Base-by-base conservation (phyloP, 2,329 filamentous ascomycete species). In the Diaporthe destruens region DNA sequence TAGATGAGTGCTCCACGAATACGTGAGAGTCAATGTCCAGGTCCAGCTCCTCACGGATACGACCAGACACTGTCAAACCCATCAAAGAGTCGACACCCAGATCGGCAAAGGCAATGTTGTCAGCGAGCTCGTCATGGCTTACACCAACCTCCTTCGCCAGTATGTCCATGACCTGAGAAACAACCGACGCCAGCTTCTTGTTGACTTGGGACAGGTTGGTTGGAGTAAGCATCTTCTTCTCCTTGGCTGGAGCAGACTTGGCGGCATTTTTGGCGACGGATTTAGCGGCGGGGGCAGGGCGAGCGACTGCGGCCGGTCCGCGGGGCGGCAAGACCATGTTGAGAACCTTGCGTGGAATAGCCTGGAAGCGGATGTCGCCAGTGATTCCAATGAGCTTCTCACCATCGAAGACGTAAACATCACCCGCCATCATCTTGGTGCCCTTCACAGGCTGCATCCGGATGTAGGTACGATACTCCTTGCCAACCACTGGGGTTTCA, bases 251-350 rank as follows among this genome's bases (percentile, higher is more conserved):
- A n/a, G 69, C 71, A 12, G 72, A 59, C 57, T 74, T 74, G 65
- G 79, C 79, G 69, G 78, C 72, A 59, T 6, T 3, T n/a, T 51
- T 51, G 9, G 57, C 39, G 57, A 25, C 39, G 23, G 80, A 78
- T 72, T 82, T 81, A 57, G 80, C 75, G 36, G 80, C 72, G 0
- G 79, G 74, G 25, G 78, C 75, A 76, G 80, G 81, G 16, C 76
- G 74, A 18, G 80, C 72, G 12, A 81, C 79, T 54, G 82, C 81
- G 29, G 82, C 80, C 59, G 88, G 88, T 36, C 44, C 44, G 20
- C 86, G 84, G 1, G 90, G 90, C 70, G 91, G 91, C 74, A 93
- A 83, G 80, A 93, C 87, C 76, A 90, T 87, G 83, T 92, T 91
- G 74, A 93, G 84, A 32, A 91, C 85, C 77, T 88, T 88, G 77